A percentile compares a stretch with the other conserved stretches of the same genome.
These are phyloP conservation scores for Penicillium herquei DNA, from an alignment of 495 filamentous ascomycete species.

Conservation along the genomic window DNA sequence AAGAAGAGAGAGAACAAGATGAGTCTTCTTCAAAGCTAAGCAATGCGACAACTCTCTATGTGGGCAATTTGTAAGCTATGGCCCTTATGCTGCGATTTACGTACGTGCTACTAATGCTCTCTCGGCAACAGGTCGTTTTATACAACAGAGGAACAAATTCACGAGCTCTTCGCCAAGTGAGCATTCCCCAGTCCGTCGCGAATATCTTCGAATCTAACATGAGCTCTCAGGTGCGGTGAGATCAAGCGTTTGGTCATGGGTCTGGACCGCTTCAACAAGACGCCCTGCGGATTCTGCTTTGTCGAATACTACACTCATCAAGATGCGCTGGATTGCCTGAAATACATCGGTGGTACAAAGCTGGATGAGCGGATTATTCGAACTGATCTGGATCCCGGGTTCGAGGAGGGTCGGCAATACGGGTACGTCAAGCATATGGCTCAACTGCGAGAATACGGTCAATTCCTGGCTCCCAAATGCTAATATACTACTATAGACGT, in stretches of 20 bases:
- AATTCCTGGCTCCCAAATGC: neutral
- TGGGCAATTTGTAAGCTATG: constrained; percentile 83
- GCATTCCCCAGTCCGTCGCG: constrained; percentile 3
- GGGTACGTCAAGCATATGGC: constrained; percentile 49
- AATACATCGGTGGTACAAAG: constrained; percentile 98
- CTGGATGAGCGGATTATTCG: constrained; percentile 94
- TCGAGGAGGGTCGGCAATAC: constrained; percentile 93
- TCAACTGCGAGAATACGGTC: no score
- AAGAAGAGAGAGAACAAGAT: constrained; percentile 52
- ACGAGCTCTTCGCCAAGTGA: constrained; percentile 90
- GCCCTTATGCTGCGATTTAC: neutral
- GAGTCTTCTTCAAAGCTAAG: constrained; percentile 69
- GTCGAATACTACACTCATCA: constrained; percentile 98
- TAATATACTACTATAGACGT: constrained; percentile 43
- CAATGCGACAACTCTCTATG: constrained; percentile 92
- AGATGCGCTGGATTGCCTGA: constrained; percentile 95
- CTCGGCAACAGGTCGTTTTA: constrained; percentile 79
- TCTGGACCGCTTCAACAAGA: constrained; percentile 93
- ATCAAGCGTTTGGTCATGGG: constrained; percentile 99
- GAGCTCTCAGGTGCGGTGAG: constrained; percentile 70
- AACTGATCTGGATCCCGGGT: constrained; percentile 95
- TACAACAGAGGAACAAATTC: constrained; percentile 98
- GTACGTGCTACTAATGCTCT: constrained; percentile 40
- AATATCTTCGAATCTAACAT: neutral
- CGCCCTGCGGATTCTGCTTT: constrained; percentile 98